These are phyloP conservation scores for Hibiscus mutabilis DNA, from an alignment of 345 rosid species.

Conservation along the genomic window DNA sequence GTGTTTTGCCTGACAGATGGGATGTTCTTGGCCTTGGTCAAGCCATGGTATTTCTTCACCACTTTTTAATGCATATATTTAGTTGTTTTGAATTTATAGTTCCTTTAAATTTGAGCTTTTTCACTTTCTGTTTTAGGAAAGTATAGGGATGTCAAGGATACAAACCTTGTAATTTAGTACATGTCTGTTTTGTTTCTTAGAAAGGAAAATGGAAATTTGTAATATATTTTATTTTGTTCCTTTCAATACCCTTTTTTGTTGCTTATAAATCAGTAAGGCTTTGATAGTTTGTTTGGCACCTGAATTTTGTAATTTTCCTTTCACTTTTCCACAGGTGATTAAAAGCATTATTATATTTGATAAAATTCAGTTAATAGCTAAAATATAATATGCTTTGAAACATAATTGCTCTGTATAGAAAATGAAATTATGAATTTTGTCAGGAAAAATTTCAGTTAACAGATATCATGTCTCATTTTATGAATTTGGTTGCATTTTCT, in stretches of 20 bases:
- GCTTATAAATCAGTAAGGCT: neutral
- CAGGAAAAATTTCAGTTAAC: neutral
- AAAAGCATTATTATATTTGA: neutral
- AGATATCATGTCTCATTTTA: neutral
- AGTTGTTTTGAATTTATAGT: neutral
- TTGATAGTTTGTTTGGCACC: neutral
- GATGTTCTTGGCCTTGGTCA: slow-evolving; percentile 95
- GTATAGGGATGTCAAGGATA: neutral
- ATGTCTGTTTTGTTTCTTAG: neutral
- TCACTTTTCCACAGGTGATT: neutral
- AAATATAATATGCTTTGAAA: neutral
- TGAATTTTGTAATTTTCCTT: no score
- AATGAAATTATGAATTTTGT: neutral
- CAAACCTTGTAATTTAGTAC: neutral
- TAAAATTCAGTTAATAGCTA: neutral
- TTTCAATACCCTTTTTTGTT: neutral
- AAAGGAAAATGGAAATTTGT: neutral
- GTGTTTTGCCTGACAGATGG: slow-evolving; percentile 67
- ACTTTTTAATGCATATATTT: neutral
- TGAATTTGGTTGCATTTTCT: neutral
- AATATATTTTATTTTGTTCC: neutral
- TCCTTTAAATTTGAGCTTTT: neutral
- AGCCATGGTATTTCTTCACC: slow-evolving; percentile 57
- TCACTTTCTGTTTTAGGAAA: neutral
- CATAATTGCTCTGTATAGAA: neutral